Evolutionary conservation across 2,329 filamentous ascomycete genomes (phyloP), one percentile per base, ranked within the genome.

Genomic region (Penicillium sp.): DNA sequence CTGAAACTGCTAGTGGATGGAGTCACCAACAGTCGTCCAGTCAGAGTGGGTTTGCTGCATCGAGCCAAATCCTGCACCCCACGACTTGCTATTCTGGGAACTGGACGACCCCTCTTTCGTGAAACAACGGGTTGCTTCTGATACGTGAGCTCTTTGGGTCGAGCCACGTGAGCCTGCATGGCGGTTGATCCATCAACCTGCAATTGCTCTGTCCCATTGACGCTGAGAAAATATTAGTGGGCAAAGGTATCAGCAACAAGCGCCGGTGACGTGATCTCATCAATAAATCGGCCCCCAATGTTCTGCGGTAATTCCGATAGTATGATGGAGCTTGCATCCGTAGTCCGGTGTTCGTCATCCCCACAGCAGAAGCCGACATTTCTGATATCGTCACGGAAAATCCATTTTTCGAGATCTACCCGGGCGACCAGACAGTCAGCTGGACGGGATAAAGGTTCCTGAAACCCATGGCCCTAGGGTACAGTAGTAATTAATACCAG

Each of bases 1-100:
- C 31, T 58, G 61, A 61, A 61, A 59, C 55, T 59, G 26, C 62
- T 64, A 63, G 57, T 61, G 46, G 49, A 53, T 54, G 59, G 54
- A 56, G 55, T 45, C 46, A 10, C 43, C 43, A 26, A 47, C 44
- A 39, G 47, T 50, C 13, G 23, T 23, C 59, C 59, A 62, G 43
- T 62, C 35, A 49, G 14, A 54, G 55, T 62, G 44, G 56, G 25
- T 43, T 42, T 49, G 39, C 16, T 25, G 46, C 45, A 23, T 45
- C 25, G 21, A 33, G 48, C 27, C 29, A 42, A 52, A 45, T 57
- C 46, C 56, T 62, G 49, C 14, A 63, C 62, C 60, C 62, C 63
- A 65, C 51, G 55, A 37, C 47, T 47, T 61, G 43, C 57, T 63
- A 60, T 65, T 62, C 55, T 63, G 23, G 60, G 50, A 50, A 35